Evolutionary conservation across 805 yeast genomes (phyloP).

Genomic region (Candida mattraensis): DNA sequence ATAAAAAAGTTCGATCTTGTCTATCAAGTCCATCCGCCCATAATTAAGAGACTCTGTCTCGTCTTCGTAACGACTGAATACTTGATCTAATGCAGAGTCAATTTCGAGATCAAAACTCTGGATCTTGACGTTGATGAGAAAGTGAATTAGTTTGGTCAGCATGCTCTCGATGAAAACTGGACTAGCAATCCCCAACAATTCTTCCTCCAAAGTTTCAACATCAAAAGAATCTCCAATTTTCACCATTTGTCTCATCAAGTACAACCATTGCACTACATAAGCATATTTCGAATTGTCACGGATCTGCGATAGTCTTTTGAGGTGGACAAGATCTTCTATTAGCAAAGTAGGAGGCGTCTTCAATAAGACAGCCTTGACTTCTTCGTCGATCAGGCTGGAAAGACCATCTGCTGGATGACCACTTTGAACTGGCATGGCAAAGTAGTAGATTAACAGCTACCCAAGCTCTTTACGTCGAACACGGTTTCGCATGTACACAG

Average conservation of each 20-base stretch:
- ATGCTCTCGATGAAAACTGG: slow-evolving; percentile 46
- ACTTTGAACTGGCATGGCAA: slow-evolving; percentile 9
- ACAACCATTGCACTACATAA: slow-evolving; percentile 55
- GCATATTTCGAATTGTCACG: slow-evolving; percentile 40
- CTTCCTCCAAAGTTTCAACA: slow-evolving; percentile 61
- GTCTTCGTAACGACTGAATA: slow-evolving; percentile 6
- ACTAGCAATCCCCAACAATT: slow-evolving; percentile 45
- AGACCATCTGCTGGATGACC: slow-evolving; percentile 35
- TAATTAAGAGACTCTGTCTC: slow-evolving; percentile 17
- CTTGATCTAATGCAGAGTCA: slow-evolving; percentile 20
- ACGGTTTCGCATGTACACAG: too few species aligned
- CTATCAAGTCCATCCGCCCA: slow-evolving; percentile 37
- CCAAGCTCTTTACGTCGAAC: neutral
- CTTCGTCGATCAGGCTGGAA: slow-evolving; percentile 34
- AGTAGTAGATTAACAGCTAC: too few species aligned
- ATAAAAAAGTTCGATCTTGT: slow-evolving; percentile 51
- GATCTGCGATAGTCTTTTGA: slow-evolving; percentile 29
- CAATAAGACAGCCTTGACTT: slow-evolving; percentile 35
- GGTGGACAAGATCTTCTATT: slow-evolving; percentile 40
- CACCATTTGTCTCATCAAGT: slow-evolving; percentile 50
- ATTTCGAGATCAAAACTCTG: slow-evolving; percentile 31
- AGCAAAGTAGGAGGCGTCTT: slow-evolving; percentile 40
- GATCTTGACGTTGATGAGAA: slow-evolving; percentile 38
- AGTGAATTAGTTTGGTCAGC: slow-evolving; percentile 41
- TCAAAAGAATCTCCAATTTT: slow-evolving; percentile 56